Base-by-base conservation (phyloP, 2,329 filamentous ascomycete species). In the Beauveria sp. region DNA sequence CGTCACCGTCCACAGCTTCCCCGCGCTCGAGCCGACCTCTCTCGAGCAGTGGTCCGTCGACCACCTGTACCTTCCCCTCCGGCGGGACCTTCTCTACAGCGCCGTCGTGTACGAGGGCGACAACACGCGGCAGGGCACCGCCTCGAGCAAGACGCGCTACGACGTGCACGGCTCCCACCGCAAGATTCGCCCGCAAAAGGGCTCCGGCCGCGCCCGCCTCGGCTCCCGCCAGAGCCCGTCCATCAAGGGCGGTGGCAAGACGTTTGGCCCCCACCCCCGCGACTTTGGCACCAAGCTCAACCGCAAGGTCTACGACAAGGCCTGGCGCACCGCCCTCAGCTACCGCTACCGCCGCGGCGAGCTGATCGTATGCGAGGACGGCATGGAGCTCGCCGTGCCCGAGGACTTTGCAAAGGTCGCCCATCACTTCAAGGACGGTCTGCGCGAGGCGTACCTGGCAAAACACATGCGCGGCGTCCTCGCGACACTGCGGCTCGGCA, bases 21-120 rank as follows among this genome's bases (percentile, higher is more conserved):
- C 95, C 42, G 85, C 87, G 12, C 86, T 97, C 76, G 92, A 97
- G 75, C 95, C 95, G 26, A 79, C 86, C 54, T 81, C 85, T 56
- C 88, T 96, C 74, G 85, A 90, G 72, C 77, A 85, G 69, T 98
- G 93, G 80, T 87, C 89, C 46, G 80, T 86, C 64, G 89, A 90
- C 70, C 91, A 97, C 75, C 88, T 99, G 50, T 80, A 90, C 71
- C 85, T 98, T 40, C 95, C 95, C 3, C 83, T 96, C 52, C 89
- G 95, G 63, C 88, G 89, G 73, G 95, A 99, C 74, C 86, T 99
- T 66, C 87, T 99, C 60, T 93, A 99, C 78, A 86, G 91, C 66
- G 95, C 95, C 63, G 86, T 99, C 63, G 79, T 96, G 68, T 98
- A 89, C 80, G 95, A 99, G 78, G 95, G 90, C 67, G 93, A 98